Conservation (phyloP, 1,284 basidiomycete species). For the Malassezia pachydermatis region DNA sequence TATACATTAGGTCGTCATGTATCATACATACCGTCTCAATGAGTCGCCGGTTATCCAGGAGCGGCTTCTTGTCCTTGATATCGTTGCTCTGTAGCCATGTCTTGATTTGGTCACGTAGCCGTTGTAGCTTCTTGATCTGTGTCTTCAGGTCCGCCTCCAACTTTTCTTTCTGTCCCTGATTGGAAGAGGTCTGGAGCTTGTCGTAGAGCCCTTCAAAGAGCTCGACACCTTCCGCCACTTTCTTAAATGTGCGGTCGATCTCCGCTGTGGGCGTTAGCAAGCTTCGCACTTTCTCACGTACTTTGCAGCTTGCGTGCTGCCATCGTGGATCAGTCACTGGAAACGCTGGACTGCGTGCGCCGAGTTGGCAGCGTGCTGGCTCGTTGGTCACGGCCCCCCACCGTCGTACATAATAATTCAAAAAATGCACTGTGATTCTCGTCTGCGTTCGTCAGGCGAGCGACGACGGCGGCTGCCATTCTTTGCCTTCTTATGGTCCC, state of each 20-base stretch:
- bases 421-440: too few species aligned
- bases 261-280: slow-evolving; percentile 25
- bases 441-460: too few species aligned
- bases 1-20: slow-evolving; percentile 48
- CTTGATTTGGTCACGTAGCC: slow-evolving; percentile 96
- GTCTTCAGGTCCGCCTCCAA: slow-evolving; percentile 48
- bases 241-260: slow-evolving; percentile 47
- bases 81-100: slow-evolving; percentile 96
- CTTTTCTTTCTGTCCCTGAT: slow-evolving; percentile 48
- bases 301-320: slow-evolving; percentile 45
- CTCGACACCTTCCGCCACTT: slow-evolving; percentile 47
- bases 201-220: slow-evolving; percentile 47
- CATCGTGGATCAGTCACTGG: too few species aligned
- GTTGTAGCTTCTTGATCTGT: slow-evolving; percentile 80
- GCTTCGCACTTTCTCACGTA: slow-evolving; percentile 7
- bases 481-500: not conserved
- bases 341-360: too few species aligned
- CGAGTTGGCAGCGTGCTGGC: too few species aligned
- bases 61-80: slow-evolving; percentile 93
- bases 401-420: too few species aligned
- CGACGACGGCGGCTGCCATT: not conserved
- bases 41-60: slow-evolving; percentile 84
- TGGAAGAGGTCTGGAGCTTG: slow-evolving; percentile 42
- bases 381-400: too few species aligned
- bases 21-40: slow-evolving; percentile 81